These are phyloP conservation scores for Diaporthe citrichinensis DNA, from an alignment of 2,329 filamentous ascomycete species.

Conservation along the genomic window DNA sequence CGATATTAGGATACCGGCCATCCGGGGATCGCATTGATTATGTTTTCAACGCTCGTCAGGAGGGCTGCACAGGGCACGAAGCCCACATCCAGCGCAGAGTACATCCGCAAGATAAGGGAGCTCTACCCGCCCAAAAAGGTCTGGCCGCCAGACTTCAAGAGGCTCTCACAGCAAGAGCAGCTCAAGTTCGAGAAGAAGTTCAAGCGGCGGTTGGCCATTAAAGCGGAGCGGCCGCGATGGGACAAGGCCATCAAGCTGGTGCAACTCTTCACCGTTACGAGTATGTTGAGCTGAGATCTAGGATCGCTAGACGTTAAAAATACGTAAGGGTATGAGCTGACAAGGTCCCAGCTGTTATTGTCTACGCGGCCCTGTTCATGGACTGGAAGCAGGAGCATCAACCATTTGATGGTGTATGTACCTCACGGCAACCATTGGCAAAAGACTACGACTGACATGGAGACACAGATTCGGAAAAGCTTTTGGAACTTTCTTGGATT, in stretches of 20 bases:
- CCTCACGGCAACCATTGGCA: slow-evolving; percentile 34
- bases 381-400: slow-evolving; percentile 65
- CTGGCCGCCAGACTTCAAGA: slow-evolving; percentile 84
- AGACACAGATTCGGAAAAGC: slow-evolving; percentile 44
- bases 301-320: not conserved
- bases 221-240: slow-evolving; percentile 74
- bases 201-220: slow-evolving; percentile 76
- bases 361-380: slow-evolving; percentile 74
- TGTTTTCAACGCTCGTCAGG: slow-evolving; percentile 64
- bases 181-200: slow-evolving; percentile 85
- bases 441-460: slow-evolving; percentile 35
- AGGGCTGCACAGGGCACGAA: slow-evolving; percentile 53
- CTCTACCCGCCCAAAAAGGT: slow-evolving; percentile 77
- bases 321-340: not conserved
- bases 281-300: slow-evolving; percentile 56
- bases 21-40: slow-evolving; percentile 44
- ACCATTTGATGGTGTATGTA: slow-evolving; percentile 64
- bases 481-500: slow-evolving; percentile 45
- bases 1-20: too few species aligned
- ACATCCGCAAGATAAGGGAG: slow-evolving; percentile 54
- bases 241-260: slow-evolving; percentile 75
- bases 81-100: slow-evolving; percentile 43
- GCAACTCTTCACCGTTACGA: slow-evolving; percentile 72
- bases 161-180: slow-evolving; percentile 79
- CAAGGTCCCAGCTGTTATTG: slow-evolving; percentile 59